Conservation (phyloP, 352 stramenopile genomes). For the Pythium biforme region DNA sequence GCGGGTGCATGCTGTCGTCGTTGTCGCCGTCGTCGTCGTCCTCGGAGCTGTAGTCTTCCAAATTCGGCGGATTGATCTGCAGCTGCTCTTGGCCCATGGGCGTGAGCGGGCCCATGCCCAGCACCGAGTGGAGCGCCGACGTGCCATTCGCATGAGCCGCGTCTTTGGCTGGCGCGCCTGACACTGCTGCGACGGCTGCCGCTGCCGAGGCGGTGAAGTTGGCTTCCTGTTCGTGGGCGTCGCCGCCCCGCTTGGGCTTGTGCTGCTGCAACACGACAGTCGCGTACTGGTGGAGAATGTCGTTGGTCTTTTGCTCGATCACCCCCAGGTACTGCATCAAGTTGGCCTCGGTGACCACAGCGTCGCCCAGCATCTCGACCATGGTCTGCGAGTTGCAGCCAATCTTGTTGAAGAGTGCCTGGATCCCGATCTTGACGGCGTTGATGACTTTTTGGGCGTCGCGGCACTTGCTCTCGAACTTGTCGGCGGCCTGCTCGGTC, state of each 20-base stretch:
- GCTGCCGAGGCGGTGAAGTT: conserved; percentile 27
- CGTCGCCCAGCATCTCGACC: conserved; percentile 85
- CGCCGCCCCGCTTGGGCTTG: conserved; percentile 28
- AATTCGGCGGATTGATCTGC: conserved; percentile 92
- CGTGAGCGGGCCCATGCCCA: conserved; percentile 80
- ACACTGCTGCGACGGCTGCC: conserved; percentile 20
- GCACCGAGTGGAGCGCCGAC: conserved; percentile 57
- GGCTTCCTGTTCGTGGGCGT: conserved; percentile 46
- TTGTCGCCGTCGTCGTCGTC: conserved; percentile 87
- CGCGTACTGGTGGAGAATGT: conserved; percentile 89
- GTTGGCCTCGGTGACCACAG: conserved; percentile 92
- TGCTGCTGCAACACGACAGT: conserved; percentile 40
- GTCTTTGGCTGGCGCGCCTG: background rate
- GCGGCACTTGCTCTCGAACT: conserved; percentile 90
- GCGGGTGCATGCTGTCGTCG: conserved; percentile 81
- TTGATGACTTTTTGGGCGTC: conserved; percentile 88
- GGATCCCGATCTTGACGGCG: conserved; percentile 84
- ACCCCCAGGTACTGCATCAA: conserved; percentile 94
- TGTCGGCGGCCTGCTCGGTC: conserved; percentile 82
- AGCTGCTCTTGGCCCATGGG: conserved; percentile 90
- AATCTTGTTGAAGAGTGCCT: conserved; percentile 75
- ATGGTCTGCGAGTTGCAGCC: conserved; percentile 81
- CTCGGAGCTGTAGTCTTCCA: conserved; percentile 95
- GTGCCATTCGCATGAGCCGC: background rate
- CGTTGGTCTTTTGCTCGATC: conserved; percentile 93